These are phyloP conservation scores for Moesziomyces antarcticus DNA, from an alignment of 1,284 basidiomycete species.

Conservation along the genomic window DNA sequence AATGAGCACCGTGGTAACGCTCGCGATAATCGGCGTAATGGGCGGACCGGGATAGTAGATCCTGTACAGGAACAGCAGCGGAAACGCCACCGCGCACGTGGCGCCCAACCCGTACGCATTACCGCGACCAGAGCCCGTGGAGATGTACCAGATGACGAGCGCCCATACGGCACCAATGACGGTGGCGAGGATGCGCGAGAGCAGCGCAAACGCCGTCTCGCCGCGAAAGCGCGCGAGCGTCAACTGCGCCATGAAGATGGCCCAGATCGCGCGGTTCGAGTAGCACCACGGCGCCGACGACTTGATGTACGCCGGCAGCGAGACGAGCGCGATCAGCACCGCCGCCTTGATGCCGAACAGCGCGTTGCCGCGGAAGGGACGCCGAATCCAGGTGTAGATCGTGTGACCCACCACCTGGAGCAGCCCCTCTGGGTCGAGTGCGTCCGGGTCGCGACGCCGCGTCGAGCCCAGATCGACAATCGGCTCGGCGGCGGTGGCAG, in stretches of 20 bases:
- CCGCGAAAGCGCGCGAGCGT: conserved; percentile 59
- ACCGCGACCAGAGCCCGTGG: conserved; percentile 70
- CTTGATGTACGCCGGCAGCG: conserved; percentile 55
- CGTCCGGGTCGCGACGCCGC: conserved; percentile 77
- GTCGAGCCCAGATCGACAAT: conserved; percentile 70
- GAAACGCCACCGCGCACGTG: conserved; percentile 77
- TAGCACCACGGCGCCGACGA: conserved; percentile 61
- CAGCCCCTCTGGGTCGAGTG: conserved; percentile 73
- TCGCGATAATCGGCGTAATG: conserved; percentile 79
- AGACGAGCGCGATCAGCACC: conserved; percentile 72
- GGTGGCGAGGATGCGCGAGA: conserved; percentile 55
- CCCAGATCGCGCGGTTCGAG: conserved; percentile 62
- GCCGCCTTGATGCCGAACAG: conserved; percentile 85
- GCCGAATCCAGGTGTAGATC: conserved; percentile 30
- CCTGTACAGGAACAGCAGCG: conserved; percentile 72
- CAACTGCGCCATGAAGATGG: conserved; percentile 65
- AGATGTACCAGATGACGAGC: conserved; percentile 76
- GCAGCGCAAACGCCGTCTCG: conserved; percentile 59
- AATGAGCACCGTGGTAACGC: conserved; percentile 74
- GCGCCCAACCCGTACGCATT: conserved; percentile 81
- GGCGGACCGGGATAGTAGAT: conserved; percentile 80
- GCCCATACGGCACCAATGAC: conserved; percentile 73
- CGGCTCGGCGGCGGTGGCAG: conserved; percentile 8
- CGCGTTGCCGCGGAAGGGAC: conserved; percentile 65
- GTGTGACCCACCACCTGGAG: conserved; percentile 53